Conservation (phyloP, 2,329 filamentous ascomycete genomes). For the Colletotrichum tamarilloi region DNA sequence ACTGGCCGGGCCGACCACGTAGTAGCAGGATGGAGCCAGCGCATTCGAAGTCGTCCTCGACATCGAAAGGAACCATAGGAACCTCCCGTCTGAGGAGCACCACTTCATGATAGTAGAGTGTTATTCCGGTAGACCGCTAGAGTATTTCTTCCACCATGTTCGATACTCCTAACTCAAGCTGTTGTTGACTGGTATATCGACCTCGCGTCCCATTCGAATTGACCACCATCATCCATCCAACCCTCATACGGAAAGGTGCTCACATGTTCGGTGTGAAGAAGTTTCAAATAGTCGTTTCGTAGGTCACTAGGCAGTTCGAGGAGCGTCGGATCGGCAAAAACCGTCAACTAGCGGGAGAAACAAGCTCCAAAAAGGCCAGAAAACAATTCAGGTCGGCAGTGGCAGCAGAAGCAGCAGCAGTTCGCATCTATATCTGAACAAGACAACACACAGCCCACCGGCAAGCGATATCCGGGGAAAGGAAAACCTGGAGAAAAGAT, state of each 20-base stretch:
- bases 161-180: neutral
- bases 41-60: neutral
- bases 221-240: neutral
- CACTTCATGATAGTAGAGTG: neutral
- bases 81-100: neutral
- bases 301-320: neutral
- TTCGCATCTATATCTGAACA: constrained; percentile 2
- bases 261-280: neutral
- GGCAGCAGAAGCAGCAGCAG: neutral
- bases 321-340: neutral
- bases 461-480: constrained; percentile 5
- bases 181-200: neutral
- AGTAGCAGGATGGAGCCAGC: neutral
- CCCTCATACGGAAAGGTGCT: neutral
- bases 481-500: constrained; percentile 15
- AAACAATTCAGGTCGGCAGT: neutral
- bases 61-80: neutral
- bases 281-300: neutral
- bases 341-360: too few relatives aligned
- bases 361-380: too few relatives aligned
- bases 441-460: neutral
- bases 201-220: neutral
- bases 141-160: neutral
- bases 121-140: neutral
- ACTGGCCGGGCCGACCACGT: neutral